Conservation (phyloP, 495 filamentous ascomycete species). For the Penicillium lagena region DNA sequence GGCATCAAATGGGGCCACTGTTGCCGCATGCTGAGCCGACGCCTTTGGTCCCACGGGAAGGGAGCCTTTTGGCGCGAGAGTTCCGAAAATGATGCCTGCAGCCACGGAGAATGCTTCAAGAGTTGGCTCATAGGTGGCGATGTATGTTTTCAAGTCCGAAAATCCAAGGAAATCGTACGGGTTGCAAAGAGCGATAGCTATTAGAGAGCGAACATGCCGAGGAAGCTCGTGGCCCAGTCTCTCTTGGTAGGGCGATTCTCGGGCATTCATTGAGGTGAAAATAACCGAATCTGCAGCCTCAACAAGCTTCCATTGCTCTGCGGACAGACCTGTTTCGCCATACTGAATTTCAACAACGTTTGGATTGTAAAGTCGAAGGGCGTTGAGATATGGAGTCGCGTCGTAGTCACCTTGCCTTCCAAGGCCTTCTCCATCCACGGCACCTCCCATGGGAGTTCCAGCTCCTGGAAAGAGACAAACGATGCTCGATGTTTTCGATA, state of each 20-base stretch:
- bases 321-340: constrained; percentile 17
- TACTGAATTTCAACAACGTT: constrained; percentile 30
- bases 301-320: constrained; percentile 21
- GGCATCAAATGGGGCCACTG: constrained; percentile 13
- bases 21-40: constrained; percentile 8
- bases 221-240: constrained; percentile 27
- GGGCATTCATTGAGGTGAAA: constrained; percentile 38
- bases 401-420: constrained; percentile 28
- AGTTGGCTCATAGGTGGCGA: constrained; percentile 43
- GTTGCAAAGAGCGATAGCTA: constrained; percentile 38
- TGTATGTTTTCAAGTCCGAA: constrained; percentile 33
- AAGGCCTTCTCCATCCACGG: constrained; percentile 39
- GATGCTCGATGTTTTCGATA: constrained; percentile 25
- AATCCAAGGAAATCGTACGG: constrained; percentile 45
- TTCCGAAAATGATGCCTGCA: constrained; percentile 35
- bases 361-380: constrained; percentile 17
- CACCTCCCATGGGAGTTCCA: constrained; percentile 31
- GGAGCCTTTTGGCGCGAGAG: constrained; percentile 18
- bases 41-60: constrained; percentile 27
- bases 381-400: constrained; percentile 26
- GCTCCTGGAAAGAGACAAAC: constrained; percentile 41
- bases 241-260: constrained; percentile 33
- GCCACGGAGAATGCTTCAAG: constrained; percentile 39
- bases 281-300: constrained; percentile 35
- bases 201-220: constrained; percentile 19